Base-by-base conservation (phyloP, 495 filamentous ascomycete species). In the Penicillium waksmanii region DNA sequence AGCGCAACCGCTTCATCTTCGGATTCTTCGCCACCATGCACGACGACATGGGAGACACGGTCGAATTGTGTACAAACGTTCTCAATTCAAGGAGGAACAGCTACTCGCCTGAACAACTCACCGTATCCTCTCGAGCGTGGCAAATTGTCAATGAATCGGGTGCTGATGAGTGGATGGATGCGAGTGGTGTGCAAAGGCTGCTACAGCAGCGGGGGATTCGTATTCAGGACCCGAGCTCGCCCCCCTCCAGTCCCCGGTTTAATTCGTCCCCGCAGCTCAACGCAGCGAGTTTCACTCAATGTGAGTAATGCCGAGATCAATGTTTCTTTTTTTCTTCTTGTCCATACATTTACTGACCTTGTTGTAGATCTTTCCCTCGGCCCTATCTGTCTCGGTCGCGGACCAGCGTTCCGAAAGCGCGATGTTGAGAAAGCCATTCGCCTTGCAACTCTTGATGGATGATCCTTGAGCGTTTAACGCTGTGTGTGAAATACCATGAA, bases 301-400 rank as follows among this genome's bases (percentile, higher is more conserved):
- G 70, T 73, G 57, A 68, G 64, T 66, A 31, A 11, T 50, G 13
- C 15, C 15, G 36, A 51, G 35, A 25, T 27, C 15, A n/a, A 51
- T 47, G 40, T 31, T 43, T 53, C 54, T 21, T 47, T 47, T 9
- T 40, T 3, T 40, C 36, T 1, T 40, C 11, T 40, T 40, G n/a
- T 40, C 36, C 36, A 13, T 57, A 35, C 23, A 3, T 60, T 34
- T 42, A 56, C 66, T 68, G 57, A 71, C 42, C 9, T 43, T 43
- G 23, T 42, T 15, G 11, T 48, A 71, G 70, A 60, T 21, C 56
- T 73, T 21, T 65, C 62, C n/a, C 27, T 47, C 12, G 48, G 60
- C 6, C 13, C 51, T 47, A 60, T 71, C n/a, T 73, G 71, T 54
- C 54, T 73, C 54, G 71, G 71, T 31, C 60, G 48, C 51, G 71